Percentiles rank a stretch among this genome's conserved stretches.
Conservation (phyloP, 805 yeast genomes). For the Lachancea cidri region DNA sequence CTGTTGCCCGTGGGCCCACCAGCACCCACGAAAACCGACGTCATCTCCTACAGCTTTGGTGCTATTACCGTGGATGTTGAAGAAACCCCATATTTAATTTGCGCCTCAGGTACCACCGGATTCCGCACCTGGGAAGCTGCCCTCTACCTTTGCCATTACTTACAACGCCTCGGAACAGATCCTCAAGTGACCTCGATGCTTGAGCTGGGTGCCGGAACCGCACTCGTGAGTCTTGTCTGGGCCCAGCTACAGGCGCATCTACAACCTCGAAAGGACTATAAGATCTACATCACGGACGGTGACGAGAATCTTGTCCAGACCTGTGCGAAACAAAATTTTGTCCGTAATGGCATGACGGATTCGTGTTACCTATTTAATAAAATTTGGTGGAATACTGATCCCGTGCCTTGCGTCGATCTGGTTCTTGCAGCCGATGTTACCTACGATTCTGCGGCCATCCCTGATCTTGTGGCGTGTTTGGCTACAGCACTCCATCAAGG, state of each 20-base stretch:
- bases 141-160: slow-evolving; percentile 51
- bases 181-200: slow-evolving; percentile 33
- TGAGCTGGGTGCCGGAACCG: slow-evolving; percentile 91
- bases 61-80: slow-evolving; percentile 33
- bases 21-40: slow-evolving; percentile 27
- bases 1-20: slow-evolving; percentile 25
- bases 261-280: too few species aligned
- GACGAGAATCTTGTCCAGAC: slow-evolving; percentile 23
- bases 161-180: slow-evolving; percentile 30
- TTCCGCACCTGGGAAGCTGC: slow-evolving; percentile 94
- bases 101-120: slow-evolving; percentile 84
- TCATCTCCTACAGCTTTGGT: slow-evolving; percentile 29
- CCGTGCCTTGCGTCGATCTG: slow-evolving; percentile 42
- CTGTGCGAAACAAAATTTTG: slow-evolving; percentile 35
- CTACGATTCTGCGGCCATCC: slow-evolving; percentile 61
- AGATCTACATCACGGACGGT: slow-evolving; percentile 32
- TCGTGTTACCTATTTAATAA: slow-evolving; percentile 32
- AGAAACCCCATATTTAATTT: slow-evolving; percentile 60
- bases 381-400: slow-evolving; percentile 57
- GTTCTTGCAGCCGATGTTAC: slow-evolving; percentile 86
- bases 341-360: slow-evolving; percentile 37
- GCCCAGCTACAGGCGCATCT: slow-evolving; percentile 8
- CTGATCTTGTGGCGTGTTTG: slow-evolving; percentile 37
- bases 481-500: slow-evolving; percentile 5
- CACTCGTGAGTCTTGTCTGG: slow-evolving; percentile 44